Evolutionary conservation across 2,329 filamentous ascomycete genomes (phyloP).

Genomic region (Ophiostoma sp.): DNA sequence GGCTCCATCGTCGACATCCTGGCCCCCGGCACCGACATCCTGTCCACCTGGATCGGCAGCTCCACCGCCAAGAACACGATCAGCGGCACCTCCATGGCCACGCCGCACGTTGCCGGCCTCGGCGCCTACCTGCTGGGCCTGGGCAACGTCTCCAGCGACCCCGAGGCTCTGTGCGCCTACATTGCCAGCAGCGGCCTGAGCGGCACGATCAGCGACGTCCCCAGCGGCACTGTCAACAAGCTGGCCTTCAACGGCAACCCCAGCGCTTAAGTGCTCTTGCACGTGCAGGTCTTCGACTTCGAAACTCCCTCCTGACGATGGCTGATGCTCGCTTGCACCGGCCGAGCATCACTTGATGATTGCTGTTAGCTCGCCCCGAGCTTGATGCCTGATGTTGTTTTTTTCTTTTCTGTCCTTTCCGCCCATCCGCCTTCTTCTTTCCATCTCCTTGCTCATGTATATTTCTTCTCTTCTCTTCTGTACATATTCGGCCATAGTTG

Average conservation of each 20-base stretch:
- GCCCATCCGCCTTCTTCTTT: background rate
- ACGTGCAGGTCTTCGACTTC: background rate
- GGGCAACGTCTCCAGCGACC: slow-evolving; percentile 30
- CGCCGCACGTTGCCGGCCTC: slow-evolving; percentile 92
- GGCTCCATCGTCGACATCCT: slow-evolving; percentile 99
- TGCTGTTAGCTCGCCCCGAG: background rate
- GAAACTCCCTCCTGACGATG: too few species aligned
- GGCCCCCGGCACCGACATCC: slow-evolving; percentile 91
- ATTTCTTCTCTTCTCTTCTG: background rate
- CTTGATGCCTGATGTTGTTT: background rate
- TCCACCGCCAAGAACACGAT: slow-evolving; percentile 97
- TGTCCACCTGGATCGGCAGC: slow-evolving; percentile 97
- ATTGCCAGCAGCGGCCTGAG: slow-evolving; percentile 41
- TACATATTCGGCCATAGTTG: slow-evolving; percentile 3
- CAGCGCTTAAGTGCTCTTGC: slow-evolving; percentile 8
- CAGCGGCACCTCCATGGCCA: slow-evolving; percentile 98
- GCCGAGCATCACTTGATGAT: background rate
- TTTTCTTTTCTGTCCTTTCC: slow-evolving; percentile 1
- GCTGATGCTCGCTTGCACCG: too few species aligned
- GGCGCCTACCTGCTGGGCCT: slow-evolving; percentile 97
- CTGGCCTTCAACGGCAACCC: slow-evolving; percentile 52
- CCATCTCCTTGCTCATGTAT: background rate
- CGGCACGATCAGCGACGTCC: slow-evolving; percentile 32
- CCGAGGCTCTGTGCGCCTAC: slow-evolving; percentile 43
- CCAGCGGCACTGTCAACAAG: slow-evolving; percentile 44